Conservation (phyloP, 192 early-diverging fungal genomes). For the Linnemannia schmuckeri region DNA sequence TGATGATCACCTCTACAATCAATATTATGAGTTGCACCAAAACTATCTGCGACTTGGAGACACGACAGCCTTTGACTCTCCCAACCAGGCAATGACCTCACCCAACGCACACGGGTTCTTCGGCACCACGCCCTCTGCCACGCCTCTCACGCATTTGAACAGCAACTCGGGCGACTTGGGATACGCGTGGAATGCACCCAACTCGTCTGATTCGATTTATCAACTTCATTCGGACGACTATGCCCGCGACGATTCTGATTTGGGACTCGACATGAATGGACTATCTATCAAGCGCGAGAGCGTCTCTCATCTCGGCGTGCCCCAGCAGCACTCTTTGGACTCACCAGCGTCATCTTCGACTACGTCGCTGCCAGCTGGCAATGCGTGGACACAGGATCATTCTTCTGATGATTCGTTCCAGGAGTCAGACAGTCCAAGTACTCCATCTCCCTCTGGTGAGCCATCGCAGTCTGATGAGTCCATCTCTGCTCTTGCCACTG, state of each 20-base stretch:
- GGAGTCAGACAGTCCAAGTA: background rate
- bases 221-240: background rate
- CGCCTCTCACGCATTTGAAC: background rate
- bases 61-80: background rate
- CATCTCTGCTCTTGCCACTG: background rate
- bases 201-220: background rate
- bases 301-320: background rate
- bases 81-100: background rate
- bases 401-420: background rate
- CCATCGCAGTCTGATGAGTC: background rate
- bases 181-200: constrained; percentile 5
- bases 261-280: constrained; percentile 11
- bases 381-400: background rate
- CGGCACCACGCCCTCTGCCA: background rate
- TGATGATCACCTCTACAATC: constrained; percentile 40
- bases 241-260: background rate
- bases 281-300: background rate
- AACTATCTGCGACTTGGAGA: constrained; percentile 9
- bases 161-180: background rate
- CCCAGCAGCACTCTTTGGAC: background rate
- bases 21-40: constrained; percentile 37
- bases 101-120: background rate
- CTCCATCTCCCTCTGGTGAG: background rate
- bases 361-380: background rate
- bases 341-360: constrained; percentile 1